Evolutionary conservation across 805 yeast genomes (phyloP).

Genomic region (Lipomyces chichibuensis): DNA sequence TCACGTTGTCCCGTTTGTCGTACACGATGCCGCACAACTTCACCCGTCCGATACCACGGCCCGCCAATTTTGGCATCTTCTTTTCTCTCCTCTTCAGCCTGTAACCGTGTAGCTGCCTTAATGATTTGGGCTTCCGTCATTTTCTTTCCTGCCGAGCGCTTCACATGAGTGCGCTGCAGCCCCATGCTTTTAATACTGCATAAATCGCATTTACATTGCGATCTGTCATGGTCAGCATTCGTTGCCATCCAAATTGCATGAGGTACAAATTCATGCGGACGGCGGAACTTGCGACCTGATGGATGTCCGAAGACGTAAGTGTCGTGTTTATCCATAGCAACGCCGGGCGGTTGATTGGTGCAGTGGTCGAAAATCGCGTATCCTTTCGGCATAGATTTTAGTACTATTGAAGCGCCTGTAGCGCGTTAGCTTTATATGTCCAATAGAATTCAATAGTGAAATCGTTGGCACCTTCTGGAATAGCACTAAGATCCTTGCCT

Average conservation of each 20-base stretch:
- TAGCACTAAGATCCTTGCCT: neutral
- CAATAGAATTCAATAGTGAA: neutral
- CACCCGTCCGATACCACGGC: conserved; percentile 27
- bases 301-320: conserved; percentile 33
- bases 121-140: neutral
- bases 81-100: conserved; percentile 14
- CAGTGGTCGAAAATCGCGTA: conserved; percentile 18
- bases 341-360: conserved; percentile 8
- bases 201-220: conserved; percentile 6
- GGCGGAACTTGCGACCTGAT: conserved; percentile 28
- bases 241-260: conserved; percentile 24
- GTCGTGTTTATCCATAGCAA: conserved; percentile 14
- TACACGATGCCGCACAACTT: conserved; percentile 16
- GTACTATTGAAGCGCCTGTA: conserved; percentile 1
- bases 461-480: neutral
- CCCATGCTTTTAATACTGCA: conserved; percentile 12
- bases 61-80: conserved; percentile 18
- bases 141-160: neutral
- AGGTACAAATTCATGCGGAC: conserved; percentile 21
- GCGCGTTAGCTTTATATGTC: neutral
- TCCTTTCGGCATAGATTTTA: conserved; percentile 11
- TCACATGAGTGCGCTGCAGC: conserved; percentile 6
- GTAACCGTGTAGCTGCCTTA: conserved; percentile 9
- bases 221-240: conserved; percentile 1
- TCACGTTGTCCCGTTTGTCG: neutral